phyloP scores from a whole-genome alignment of 495 filamentous ascomycete genomes.

The Saxophila tyrrhenica region DNA sequence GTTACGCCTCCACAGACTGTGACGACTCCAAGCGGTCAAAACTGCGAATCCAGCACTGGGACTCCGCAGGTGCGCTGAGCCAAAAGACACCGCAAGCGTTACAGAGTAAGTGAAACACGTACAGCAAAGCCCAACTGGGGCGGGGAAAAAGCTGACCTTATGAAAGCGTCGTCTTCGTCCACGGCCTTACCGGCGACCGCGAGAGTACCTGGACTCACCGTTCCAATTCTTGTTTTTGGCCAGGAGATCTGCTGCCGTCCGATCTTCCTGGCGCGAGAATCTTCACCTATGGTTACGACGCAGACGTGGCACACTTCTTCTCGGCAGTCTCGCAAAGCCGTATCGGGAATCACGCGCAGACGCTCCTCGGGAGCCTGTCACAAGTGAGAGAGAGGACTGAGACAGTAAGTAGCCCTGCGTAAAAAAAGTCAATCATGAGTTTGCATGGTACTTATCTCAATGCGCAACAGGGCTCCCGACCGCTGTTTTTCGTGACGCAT shows the following conservation, averaged over 20 bases:
- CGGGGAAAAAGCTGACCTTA: not conserved
- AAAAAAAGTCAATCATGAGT: not conserved
- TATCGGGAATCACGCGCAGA: slow-evolving; percentile 8
- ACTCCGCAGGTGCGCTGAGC: not conserved
- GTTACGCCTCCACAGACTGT: too few species aligned
- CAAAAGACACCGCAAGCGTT: not conserved
- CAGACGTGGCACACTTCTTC: slow-evolving; percentile 8
- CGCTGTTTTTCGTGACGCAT: slow-evolving; percentile 13
- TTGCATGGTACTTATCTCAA: not conserved
- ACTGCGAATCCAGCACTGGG: not conserved
- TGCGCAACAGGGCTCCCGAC: not conserved
- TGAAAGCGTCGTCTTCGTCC: slow-evolving; percentile 15
- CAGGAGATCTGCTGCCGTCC: not conserved
- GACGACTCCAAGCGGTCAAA: not conserved
- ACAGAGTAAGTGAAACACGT: not conserved
- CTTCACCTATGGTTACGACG: slow-evolving; percentile 15
- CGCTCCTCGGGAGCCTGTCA: slow-evolving; percentile 2
- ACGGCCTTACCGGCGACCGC: slow-evolving; percentile 14
- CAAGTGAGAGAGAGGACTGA: slow-evolving; percentile 1
- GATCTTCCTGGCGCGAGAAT: slow-evolving; percentile 8
- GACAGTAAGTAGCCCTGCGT: not conserved
- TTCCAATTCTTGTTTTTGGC: slow-evolving; percentile 6
- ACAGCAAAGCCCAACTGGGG: not conserved
- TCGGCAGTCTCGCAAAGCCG: not conserved
- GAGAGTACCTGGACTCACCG: slow-evolving; percentile 11